A percentile compares a stretch with the other conserved stretches of the same genome.
Conservation (phyloP, 805 yeast genomes). For the Candida tammaniensis region DNA sequence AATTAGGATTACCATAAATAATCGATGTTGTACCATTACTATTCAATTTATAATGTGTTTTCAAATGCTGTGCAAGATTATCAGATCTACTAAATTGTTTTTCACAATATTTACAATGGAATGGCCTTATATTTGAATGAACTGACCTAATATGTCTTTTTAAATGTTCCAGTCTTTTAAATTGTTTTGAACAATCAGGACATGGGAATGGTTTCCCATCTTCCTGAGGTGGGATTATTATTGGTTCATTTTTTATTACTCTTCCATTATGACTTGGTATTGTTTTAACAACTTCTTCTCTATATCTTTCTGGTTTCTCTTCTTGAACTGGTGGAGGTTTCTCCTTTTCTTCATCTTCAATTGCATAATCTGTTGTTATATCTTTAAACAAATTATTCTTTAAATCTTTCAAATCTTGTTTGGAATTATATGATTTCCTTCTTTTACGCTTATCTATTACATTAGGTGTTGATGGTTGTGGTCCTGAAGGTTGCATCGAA, state of each 20-base stretch:
- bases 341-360: slow-evolving; percentile 2
- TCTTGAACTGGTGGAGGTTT: slow-evolving; percentile 6
- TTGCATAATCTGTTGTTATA: slow-evolving; percentile 1
- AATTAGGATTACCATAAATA: slow-evolving; percentile 23
- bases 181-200: slow-evolving; percentile 40
- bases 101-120: slow-evolving; percentile 44
- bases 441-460: slow-evolving; percentile 7
- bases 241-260: slow-evolving; percentile 9
- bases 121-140: slow-evolving; percentile 44
- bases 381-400: background rate
- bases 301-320: slow-evolving; percentile 3
- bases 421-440: slow-evolving; percentile 6
- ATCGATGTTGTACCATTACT: slow-evolving; percentile 31
- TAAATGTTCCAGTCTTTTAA: slow-evolving; percentile 43
- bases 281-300: slow-evolving; percentile 5
- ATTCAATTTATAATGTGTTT: slow-evolving; percentile 37
- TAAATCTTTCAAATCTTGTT: slow-evolving; percentile 4
- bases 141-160: slow-evolving; percentile 43
- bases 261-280: slow-evolving; percentile 8
- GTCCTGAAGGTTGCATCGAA: slow-evolving; percentile 16
- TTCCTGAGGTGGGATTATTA: slow-evolving; percentile 12
- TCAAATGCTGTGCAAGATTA: slow-evolving; percentile 44
- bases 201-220: slow-evolving; percentile 36
- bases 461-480: background rate
- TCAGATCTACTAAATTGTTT: slow-evolving; percentile 42